These are phyloP conservation scores for Vitis cinerea DNA, from an alignment of 164 flowering plant genomes.

Conservation along the genomic window DNA sequence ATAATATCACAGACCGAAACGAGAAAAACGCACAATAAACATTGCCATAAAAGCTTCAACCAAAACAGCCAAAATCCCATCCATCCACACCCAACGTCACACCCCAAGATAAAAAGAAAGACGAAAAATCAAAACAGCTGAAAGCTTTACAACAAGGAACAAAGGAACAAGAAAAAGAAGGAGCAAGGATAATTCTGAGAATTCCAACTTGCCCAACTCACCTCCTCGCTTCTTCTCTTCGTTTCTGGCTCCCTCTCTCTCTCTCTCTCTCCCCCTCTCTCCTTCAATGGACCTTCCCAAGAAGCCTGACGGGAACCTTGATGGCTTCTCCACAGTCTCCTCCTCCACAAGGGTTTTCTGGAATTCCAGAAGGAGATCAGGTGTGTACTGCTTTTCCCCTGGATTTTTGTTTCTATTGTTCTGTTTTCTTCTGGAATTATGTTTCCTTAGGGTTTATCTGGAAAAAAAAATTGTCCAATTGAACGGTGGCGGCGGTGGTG, in stretches of 20 bases:
- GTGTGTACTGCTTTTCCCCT: conserved; percentile 21
- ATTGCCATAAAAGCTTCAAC: conserved; percentile 13
- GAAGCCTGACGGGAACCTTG: conserved; percentile 15
- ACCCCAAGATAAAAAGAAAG: too few species aligned
- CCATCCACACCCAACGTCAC: too few species aligned
- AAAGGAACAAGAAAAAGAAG: not conserved
- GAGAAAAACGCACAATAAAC: not conserved
- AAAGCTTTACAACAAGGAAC: not conserved
- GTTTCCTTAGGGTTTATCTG: not conserved
- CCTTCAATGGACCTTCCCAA: not conserved
- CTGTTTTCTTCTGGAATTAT: not conserved
- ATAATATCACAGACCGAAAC: too few species aligned
- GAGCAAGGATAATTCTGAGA: not conserved
- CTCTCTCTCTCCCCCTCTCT: conserved; percentile 4
- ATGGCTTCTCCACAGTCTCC: conserved; percentile 52
- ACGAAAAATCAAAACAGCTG: too few species aligned
- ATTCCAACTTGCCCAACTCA: too few species aligned
- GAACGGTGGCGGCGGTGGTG: not conserved
- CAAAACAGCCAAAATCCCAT: conserved; percentile 4
- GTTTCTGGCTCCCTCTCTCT: too few species aligned
- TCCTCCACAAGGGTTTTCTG: conserved; percentile 41
- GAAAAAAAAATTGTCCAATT: not conserved
- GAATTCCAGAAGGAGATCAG: conserved; percentile 71
- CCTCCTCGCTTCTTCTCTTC: too few species aligned
- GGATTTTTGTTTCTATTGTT: not conserved